Evolutionary conservation across 2,329 filamentous ascomycete species (phyloP).

Genomic region (Aspergillus hiratsukae): DNA sequence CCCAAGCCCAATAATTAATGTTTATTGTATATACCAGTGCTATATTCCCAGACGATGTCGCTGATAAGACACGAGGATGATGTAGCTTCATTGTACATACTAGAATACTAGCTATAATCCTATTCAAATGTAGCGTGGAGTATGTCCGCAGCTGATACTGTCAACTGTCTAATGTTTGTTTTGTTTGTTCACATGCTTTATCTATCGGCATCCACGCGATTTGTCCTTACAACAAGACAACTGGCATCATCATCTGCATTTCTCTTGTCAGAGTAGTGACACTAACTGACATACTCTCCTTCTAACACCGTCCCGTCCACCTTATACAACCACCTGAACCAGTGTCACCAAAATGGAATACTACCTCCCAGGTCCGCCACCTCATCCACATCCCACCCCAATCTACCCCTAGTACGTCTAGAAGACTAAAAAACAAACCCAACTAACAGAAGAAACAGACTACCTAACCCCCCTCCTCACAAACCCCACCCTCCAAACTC

Average conservation of each 20-base stretch:
- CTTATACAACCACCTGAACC: background rate
- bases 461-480: background rate
- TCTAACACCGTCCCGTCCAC: background rate
- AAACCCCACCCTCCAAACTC: slow-evolving; percentile 7
- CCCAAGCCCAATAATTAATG: slow-evolving; percentile 14
- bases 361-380: background rate
- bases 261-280: background rate
- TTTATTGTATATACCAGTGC: slow-evolving; percentile 1
- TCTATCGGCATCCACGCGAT: background rate
- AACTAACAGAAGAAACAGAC: background rate
- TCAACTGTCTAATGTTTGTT: background rate
- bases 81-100: background rate
- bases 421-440: background rate
- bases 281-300: background rate
- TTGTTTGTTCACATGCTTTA: background rate
- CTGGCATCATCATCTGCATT: background rate
- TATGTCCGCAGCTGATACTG: background rate
- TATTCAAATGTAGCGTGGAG: background rate
- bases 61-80: background rate
- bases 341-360: background rate
- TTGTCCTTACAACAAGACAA: background rate
- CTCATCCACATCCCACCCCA: background rate
- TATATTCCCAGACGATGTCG: background rate
- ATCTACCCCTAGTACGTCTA: too few relatives aligned
- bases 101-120: background rate